phyloP scores from a whole-genome alignment of 768 basidiomycete genomes.

The Brasilioporus rufonigricans region DNA sequence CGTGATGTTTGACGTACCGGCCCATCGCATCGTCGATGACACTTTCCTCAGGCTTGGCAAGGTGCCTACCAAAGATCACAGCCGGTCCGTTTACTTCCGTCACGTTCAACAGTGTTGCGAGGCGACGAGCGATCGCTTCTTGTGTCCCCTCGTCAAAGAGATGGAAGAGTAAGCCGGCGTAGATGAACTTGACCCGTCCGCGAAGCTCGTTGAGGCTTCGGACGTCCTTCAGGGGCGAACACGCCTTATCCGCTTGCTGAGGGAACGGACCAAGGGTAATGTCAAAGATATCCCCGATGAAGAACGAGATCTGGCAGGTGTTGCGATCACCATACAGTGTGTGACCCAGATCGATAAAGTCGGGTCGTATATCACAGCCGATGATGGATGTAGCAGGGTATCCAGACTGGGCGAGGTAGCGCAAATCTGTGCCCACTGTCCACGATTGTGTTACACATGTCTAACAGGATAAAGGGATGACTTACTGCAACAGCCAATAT shows the following conservation, averaged over 20 bases:
- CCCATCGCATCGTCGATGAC: background rate
- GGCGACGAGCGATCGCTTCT: background rate
- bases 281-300: background rate
- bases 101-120: background rate
- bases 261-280: background rate
- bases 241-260: background rate
- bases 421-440: background rate
- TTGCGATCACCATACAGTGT: background rate
- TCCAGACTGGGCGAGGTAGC: background rate
- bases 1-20: background rate
- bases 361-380: background rate
- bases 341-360: background rate
- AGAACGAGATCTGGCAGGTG: background rate
- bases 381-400: background rate
- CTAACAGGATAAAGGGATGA: background rate
- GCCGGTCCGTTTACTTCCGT: background rate
- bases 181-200: background rate
- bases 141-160: background rate
- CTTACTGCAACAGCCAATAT: conserved; percentile 9
- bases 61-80: background rate
- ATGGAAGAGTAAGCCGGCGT: background rate
- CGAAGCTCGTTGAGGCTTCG: background rate
- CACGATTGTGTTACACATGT: background rate
- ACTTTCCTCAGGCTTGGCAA: background rate
- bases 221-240: background rate